Conservation (phyloP, 495 filamentous ascomycete species). For the Lasiosphaeria miniovina region DNA sequence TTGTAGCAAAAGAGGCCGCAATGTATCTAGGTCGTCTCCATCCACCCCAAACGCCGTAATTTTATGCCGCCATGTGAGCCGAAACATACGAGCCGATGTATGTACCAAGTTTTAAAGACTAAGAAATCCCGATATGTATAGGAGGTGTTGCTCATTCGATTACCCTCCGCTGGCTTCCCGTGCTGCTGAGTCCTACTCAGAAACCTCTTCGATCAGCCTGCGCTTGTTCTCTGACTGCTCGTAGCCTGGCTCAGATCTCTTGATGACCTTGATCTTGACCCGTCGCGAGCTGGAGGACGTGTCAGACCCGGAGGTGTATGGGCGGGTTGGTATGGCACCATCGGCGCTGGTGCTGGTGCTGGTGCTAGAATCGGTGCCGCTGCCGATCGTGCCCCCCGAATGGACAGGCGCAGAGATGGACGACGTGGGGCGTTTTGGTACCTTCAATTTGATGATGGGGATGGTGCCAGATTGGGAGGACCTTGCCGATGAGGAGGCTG, state of each 20-base stretch:
- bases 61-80: too few species aligned
- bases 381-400: background rate
- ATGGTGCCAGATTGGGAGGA: background rate
- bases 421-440: background rate
- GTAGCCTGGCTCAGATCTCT: background rate
- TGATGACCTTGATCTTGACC: slow-evolving; percentile 8
- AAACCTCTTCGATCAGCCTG: slow-evolving; percentile 1
- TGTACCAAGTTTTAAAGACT: too few species aligned
- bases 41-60: too few species aligned
- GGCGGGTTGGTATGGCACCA: background rate
- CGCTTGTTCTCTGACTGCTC: background rate
- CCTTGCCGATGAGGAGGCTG: background rate
- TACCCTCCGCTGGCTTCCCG: too few species aligned
- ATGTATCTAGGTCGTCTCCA: too few species aligned
- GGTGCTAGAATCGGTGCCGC: background rate
- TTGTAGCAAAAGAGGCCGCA: too few species aligned
- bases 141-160: too few species aligned
- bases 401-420: background rate
- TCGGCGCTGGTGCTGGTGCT: background rate
- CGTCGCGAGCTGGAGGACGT: background rate
- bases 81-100: too few species aligned
- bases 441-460: slow-evolving; percentile 7
- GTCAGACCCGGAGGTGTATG: slow-evolving; percentile 9
- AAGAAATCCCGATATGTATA: too few species aligned
- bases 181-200: too few species aligned